phyloP scores from a whole-genome alignment of 2,329 filamentous ascomycete genomes.

The Aspergillus melleus region DNA sequence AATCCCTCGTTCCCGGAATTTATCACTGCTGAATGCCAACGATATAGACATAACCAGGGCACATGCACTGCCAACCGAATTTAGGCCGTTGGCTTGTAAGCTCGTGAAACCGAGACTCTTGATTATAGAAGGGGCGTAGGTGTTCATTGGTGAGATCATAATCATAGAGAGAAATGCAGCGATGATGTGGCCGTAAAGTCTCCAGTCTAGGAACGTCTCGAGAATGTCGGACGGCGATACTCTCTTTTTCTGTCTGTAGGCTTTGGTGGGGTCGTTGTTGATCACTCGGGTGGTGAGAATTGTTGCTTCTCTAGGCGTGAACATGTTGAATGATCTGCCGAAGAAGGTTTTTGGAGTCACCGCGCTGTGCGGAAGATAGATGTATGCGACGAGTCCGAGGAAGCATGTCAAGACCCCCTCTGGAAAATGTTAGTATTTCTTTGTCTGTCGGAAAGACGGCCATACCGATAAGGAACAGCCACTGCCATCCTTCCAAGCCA shows the following conservation, averaged over 20 bases:
- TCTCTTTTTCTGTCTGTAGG: neutral
- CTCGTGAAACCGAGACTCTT: neutral
- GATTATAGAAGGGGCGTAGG: neutral
- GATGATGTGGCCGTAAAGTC: neutral
- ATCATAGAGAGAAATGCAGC: neutral
- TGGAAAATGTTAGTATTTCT: neutral
- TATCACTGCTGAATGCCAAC: neutral
- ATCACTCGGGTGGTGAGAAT: neutral
- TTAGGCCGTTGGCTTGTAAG: neutral
- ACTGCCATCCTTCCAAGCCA: neutral
- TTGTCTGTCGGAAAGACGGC: neutral
- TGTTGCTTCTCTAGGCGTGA: neutral
- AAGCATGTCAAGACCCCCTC: neutral
- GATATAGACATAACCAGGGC: neutral
- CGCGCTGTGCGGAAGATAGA: constrained; percentile 21
- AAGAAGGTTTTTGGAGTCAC: constrained; percentile 21
- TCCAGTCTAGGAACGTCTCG: neutral
- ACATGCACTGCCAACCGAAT: neutral
- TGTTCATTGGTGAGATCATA: neutral
- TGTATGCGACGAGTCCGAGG: neutral
- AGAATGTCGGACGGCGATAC: neutral
- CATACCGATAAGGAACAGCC: neutral
- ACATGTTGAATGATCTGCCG: constrained; percentile 9
- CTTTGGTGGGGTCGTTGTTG: neutral
- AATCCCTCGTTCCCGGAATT: constrained; percentile 12